Evolutionary conservation across 23 red algal species (phyloP).

Genomic region (Gracilaria domingensis): DNA sequence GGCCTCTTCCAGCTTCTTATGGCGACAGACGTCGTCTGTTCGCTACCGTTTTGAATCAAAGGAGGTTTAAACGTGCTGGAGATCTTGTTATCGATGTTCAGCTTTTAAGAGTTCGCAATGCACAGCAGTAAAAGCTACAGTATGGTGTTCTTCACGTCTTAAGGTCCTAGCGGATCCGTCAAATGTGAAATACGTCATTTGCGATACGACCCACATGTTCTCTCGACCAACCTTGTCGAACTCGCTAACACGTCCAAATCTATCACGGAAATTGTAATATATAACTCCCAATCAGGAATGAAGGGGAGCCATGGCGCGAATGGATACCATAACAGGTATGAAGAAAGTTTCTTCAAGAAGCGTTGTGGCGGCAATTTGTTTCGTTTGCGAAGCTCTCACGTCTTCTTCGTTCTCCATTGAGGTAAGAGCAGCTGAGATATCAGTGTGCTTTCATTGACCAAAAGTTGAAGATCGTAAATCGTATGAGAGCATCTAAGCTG

Average conservation of each 20-base stretch:
- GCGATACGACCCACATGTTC: too few species aligned
- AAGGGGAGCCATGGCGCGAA: constrained; percentile 45
- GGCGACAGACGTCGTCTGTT: constrained; percentile 75
- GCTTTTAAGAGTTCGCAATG: constrained; percentile 48
- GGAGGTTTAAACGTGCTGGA: constrained; percentile 64
- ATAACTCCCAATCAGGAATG: constrained; percentile 21
- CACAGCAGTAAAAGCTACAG: not conserved
- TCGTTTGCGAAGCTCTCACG: too few species aligned
- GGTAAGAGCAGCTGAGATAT: not conserved
- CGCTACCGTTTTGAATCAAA: constrained; percentile 69
- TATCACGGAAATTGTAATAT: constrained; percentile 51
- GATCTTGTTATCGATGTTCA: constrained; percentile 78
- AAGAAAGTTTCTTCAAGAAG: too few species aligned
- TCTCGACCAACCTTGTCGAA: constrained; percentile 32
- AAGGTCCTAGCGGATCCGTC: too few species aligned
- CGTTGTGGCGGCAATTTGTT: too few species aligned
- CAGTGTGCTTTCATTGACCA: not conserved
- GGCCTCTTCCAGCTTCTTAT: constrained; percentile 57
- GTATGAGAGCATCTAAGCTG: not conserved
- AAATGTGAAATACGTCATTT: too few species aligned
- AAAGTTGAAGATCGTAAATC: too few species aligned
- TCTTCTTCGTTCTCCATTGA: not conserved
- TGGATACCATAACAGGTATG: too few species aligned
- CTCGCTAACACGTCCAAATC: constrained; percentile 32
- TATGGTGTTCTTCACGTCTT: too few species aligned